Evolutionary conservation across 1,139 yeast genomes (phyloP).

Genomic region (Wickerhamiella infanticola): DNA sequence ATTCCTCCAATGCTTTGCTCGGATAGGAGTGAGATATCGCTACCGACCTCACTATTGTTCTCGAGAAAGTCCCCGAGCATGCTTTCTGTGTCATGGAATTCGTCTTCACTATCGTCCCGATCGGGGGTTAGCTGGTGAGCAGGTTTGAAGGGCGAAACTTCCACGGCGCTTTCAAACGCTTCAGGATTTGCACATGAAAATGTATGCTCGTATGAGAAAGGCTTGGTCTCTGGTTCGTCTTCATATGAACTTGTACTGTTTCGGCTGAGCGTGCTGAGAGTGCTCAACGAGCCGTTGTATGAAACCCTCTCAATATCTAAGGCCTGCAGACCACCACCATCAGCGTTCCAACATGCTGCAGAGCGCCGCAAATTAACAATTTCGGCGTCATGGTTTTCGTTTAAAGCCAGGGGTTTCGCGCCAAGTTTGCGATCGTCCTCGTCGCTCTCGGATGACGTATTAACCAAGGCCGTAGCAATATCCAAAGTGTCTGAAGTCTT

Average conservation of each 20-base stretch:
- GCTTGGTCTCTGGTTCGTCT: neutral
- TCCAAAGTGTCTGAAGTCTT: conserved; percentile 6
- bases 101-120: neutral
- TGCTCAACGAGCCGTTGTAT: conserved; percentile 3
- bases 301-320: conserved; percentile 4
- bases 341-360: neutral
- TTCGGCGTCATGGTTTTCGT: neutral
- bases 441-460: conserved; percentile 4
- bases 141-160: neutral
- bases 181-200: neutral
- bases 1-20: conserved; percentile 14
- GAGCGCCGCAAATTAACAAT: conserved; percentile 1
- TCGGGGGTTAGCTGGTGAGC: too few species aligned
- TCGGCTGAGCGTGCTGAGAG: conserved; percentile 1
- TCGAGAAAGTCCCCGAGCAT: neutral
- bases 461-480: conserved; percentile 6
- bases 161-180: neutral
- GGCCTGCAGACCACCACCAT: neutral
- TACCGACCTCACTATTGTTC: neutral
- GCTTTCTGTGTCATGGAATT: neutral
- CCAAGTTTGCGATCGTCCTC: neutral
- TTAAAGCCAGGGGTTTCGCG: neutral
- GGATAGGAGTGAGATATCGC: conserved; percentile 13
- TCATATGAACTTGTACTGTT: neutral
- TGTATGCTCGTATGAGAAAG: neutral